Base-by-base conservation (phyloP, 2,329 filamentous ascomycete species). In the Penicillium sp. region DNA sequence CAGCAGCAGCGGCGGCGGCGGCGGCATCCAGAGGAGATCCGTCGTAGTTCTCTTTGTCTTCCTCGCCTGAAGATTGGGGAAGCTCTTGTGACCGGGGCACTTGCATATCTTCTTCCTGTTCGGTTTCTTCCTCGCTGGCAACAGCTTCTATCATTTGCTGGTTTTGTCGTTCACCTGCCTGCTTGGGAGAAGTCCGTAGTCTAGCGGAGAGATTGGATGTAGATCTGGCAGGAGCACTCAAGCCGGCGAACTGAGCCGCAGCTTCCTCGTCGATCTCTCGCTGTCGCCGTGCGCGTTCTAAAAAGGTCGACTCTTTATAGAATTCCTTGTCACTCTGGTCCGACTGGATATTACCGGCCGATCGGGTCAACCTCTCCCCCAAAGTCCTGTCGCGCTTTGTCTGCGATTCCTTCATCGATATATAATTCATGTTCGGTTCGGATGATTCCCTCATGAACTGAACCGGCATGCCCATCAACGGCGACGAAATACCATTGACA, bases 21-120 rank as follows among this genome's bases (percentile, higher is more conserved):
- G 66, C 63, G 4, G 70, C 64, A 24, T 69, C 63, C 37, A 65
- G 53, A 24, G 65, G 61, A 20, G 61, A 62, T 40, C 65, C 68
- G 29, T 72, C 64, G 52, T 72, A 70, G 48, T 80, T 80, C 60
- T 80, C 78, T 61, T 80, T 80, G 57, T 80, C 73, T 55, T 79
- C 78, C 38, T 78, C 77, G 10, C 65, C 67, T 11, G 72, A 66
- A 14, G 66, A 62, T 42, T 68, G 61, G 22, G 57, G 61, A 20
- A 55, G 48, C 5, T 69, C 64, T 46, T 72, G 72, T 40, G 69
- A 70, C 43, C 63, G 65, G 11, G 61, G 63, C 0, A 69, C 60
- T 39, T 67, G 65, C 26, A 66, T 60, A 37, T 76, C 70, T 40
- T 78, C 77, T 56, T 79, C 77, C 53, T 77, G 74, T 54, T 79